Base-by-base conservation (phyloP, 257 asterid genomes). In the Lantana camara region DNA sequence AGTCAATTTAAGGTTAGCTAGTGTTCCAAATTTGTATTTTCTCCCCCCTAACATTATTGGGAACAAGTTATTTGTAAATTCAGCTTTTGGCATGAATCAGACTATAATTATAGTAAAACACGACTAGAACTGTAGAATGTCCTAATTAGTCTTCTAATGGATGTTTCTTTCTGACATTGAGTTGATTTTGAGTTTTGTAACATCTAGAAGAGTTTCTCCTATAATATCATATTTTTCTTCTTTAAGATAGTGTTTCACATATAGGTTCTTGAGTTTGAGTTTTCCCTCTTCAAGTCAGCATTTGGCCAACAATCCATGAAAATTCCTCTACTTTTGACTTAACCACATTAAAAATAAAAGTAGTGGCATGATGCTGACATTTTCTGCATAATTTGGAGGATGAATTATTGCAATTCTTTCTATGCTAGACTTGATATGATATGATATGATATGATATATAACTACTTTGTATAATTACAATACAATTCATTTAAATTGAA, bases 171-270 rank as follows among this genome's bases (percentile, higher is more conserved):
- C 48, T 34, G 32, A 16, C 65, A 23, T 34, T 11, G 63, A 14
- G 15, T 30, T 30, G 51, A 38, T 32, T 10, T 46, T 48, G 5
- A 32, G 16, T 49, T 65, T 30, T 30, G 3, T 30, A 30, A 2
- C 7, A 30, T 30, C 7, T 35, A 1, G 8, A 4, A 4, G 40
- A 35, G 40, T 35, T 35, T 35, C 46, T 73, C 35, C 5, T 27
- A 27, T 57, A 60, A 47, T n/a, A n/a, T n/a, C n/a, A n/a, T n/a
- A n/a, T n/a, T 44, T 41, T 70, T 60, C 63, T 37, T 60, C 41
- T 46, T 48, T 45, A 48, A 54, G 67, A 6, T 48, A 48, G 6
- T 22, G 65, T 74, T 62, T 64, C 49, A 53, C 65, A 38, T 35
- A 17, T 50, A 37, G 70, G 24, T 44, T 23, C 2, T 27, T 27